Percentiles rank a stretch among this genome's conserved stretches.
Evolutionary conservation across 768 basidiomycete genomes (phyloP).

Genomic region (Amanita thiersii): DNA sequence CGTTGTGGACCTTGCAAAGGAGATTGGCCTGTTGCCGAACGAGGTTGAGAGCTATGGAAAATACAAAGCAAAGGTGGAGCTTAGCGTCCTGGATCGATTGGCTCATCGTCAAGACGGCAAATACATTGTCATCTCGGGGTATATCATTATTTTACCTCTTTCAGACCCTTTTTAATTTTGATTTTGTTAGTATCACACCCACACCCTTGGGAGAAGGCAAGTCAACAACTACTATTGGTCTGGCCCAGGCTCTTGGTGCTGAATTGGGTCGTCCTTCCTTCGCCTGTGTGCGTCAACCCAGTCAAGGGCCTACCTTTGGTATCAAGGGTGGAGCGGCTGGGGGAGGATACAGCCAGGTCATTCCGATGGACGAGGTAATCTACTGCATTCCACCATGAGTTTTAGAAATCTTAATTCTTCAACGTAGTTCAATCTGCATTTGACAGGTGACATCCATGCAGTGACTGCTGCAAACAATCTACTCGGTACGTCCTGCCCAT

Average conservation of each 20-base stretch:
- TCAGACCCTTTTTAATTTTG: constrained; percentile 9
- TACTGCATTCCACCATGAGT: neutral
- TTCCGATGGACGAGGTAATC: constrained; percentile 94
- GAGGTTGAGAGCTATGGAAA: constrained; percentile 93
- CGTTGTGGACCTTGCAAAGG: constrained; percentile 71
- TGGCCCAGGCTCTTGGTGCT: constrained; percentile 93
- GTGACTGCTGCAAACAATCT: constrained; percentile 97
- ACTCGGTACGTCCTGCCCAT: constrained; percentile 53
- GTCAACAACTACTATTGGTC: constrained; percentile 94
- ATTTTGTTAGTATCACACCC: constrained; percentile 69
- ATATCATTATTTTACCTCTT: constrained; percentile 15
- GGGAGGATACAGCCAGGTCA: constrained; percentile 97
- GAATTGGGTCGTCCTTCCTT: constrained; percentile 89
- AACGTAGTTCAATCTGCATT: constrained; percentile 82
- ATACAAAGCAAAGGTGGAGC: constrained; percentile 96
- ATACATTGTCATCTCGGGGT: constrained; percentile 95
- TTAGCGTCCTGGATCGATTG: constrained; percentile 79
- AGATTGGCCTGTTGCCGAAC: constrained; percentile 79
- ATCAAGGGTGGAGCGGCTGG: constrained; percentile 99
- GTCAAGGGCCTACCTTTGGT: constrained; percentile 97
- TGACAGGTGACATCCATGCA: constrained; percentile 97
- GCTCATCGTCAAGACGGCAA: constrained; percentile 85
- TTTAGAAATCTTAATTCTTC: constrained; percentile 6
- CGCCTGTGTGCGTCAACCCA: constrained; percentile 96
- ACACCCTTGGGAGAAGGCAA: constrained; percentile 98